Percentiles rank a stretch among this genome's conserved stretches.
Conservation (phyloP, 176 grass and related monocot species). For the Carex scoparia region DNA sequence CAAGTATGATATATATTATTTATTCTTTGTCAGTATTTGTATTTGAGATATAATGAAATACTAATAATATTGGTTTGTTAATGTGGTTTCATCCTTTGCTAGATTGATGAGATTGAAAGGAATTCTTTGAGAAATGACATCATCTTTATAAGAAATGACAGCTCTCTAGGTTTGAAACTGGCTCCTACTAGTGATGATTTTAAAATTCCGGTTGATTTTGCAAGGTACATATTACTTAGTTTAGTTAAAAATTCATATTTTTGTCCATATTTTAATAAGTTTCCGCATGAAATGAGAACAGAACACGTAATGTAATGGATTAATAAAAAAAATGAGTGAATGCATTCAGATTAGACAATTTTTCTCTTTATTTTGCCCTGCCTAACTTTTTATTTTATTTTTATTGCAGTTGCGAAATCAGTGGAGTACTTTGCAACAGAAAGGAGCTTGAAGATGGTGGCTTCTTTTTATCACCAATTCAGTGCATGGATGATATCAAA, state of each 20-base stretch:
- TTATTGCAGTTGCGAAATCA: conserved; percentile 25
- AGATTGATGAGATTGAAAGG: conserved; percentile 39
- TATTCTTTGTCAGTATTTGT: not conserved
- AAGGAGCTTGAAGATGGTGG: not conserved
- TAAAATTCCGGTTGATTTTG: conserved; percentile 18
- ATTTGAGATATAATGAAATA: not conserved
- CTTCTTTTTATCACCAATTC: not conserved
- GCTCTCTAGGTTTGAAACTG: not conserved
- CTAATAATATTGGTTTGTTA: not conserved
- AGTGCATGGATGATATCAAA: conserved; percentile 20
- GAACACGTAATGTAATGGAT: not conserved
- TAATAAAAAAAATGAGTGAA: not conserved
- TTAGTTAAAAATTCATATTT: not conserved
- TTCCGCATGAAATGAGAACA: not conserved
- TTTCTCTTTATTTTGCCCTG: not conserved
- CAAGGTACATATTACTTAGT: conserved; percentile 25
- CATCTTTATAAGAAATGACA: conserved; percentile 31
- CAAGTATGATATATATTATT: conserved; percentile 26
- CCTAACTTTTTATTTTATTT: not conserved
- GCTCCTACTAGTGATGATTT: not conserved
- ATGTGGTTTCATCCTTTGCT: not conserved
- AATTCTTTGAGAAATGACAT: conserved; percentile 37
- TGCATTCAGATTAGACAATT: not conserved
- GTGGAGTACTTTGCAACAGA: conserved; percentile 22
- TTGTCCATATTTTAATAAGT: not conserved